Evolutionary conservation across 805 yeast species (phyloP), one percentile per base, ranked within the genome.

Genomic region (Candida michaelii): DNA sequence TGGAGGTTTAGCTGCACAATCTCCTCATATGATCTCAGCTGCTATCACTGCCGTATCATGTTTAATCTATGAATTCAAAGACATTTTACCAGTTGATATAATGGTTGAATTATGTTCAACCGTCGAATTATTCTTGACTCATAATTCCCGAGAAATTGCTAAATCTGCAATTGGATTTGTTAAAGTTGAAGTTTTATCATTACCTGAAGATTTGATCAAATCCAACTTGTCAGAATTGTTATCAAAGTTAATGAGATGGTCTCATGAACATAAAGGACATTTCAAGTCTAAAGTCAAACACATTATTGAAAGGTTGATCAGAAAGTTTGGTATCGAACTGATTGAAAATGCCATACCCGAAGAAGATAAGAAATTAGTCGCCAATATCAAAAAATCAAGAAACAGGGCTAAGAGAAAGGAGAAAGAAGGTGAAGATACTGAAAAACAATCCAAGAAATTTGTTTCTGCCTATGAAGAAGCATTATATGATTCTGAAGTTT

Each of bases 11-110:
- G 97, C 93, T 27, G 97, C 97, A 44, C 83, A 85, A 50, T 78
- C 93, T 23, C 91, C 95, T 27, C 96, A 91, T 67, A 91, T 91
- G 97, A 86, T 93, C 24, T 87, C 96, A 56, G 97, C 98, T n/a
- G 55, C 75, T 32, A 82, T 93, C 53, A 89, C 96, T 5, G 95
- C 97, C 0, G 71, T 91, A 42, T 83, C 96, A 34, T 83, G 97
- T 58, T 68, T 91, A 34, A 74, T 93, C 30, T 91, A 82, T 63
- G 97, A 93, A 65, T 95, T 87, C 67, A 83, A 83, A 54, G 78
- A 78, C 41, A 68, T 71, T 27, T 71, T 93, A 47, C 77, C 81
- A 10, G 54, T 68, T 18, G 83, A 79, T 11, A 70, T 82, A 39
- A 66, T 89, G 32, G 59, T 78, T 49, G 98, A 93, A 58, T 71